These are phyloP conservation scores for Ophiosphaerella narmari DNA, from an alignment of 2,329 filamentous ascomycete genomes.

Conservation along the genomic window DNA sequence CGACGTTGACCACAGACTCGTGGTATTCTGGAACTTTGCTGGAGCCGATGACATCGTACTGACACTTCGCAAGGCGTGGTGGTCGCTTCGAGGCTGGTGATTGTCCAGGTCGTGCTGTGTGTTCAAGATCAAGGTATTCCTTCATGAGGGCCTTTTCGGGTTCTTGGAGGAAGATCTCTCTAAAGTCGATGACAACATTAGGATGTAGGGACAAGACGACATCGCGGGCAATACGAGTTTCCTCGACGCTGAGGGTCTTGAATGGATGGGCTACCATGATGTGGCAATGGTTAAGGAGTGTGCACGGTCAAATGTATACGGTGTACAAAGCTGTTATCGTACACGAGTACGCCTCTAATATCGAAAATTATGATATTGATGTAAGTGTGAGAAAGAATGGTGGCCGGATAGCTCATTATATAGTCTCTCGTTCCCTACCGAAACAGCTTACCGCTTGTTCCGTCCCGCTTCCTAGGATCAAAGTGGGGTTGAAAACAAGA, in stretches of 20 bases:
- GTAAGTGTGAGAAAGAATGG: neutral
- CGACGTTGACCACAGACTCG: slow-evolving; percentile 59
- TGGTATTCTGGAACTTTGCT: slow-evolving; percentile 59
- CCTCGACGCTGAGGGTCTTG: slow-evolving; percentile 60
- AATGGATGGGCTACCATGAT: slow-evolving; percentile 56
- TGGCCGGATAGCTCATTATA: neutral
- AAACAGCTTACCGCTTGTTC: neutral
- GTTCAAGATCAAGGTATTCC: slow-evolving; percentile 55
- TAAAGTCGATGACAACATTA: slow-evolving; percentile 50
- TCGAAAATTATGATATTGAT: neutral
- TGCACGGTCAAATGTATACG: neutral
- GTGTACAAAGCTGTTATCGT: too few relatives aligned
- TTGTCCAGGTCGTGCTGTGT: slow-evolving; percentile 43
- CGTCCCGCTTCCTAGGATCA: too few relatives aligned
- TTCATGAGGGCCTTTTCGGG: slow-evolving; percentile 56
- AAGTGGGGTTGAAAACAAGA: neutral
- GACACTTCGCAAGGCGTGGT: slow-evolving; percentile 56
- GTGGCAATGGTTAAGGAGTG: neutral
- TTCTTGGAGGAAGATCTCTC: slow-evolving; percentile 58
- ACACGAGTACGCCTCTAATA: neutral
- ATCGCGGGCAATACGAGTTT: slow-evolving; percentile 58
- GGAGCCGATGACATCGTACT: slow-evolving; percentile 61
- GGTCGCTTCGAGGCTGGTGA: slow-evolving; percentile 51
- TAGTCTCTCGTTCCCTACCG: neutral
- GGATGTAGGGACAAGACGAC: slow-evolving; percentile 52